Evolutionary conservation across 371 early-diverging fungal species (phyloP).

Genomic region (Synchytrium microbalum): DNA sequence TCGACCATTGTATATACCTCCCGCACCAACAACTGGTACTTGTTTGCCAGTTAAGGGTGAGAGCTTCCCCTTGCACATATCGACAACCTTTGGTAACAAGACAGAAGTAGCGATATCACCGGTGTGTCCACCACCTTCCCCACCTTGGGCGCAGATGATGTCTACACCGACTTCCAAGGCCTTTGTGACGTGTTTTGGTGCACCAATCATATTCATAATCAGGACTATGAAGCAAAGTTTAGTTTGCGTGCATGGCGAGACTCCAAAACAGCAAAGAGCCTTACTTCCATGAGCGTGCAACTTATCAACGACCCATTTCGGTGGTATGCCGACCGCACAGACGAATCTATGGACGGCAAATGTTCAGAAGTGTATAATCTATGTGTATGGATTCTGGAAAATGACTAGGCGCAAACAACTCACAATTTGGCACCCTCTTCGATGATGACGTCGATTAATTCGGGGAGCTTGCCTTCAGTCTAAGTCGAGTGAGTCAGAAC

Average conservation of each 20-base stretch:
- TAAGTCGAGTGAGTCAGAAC: no score
- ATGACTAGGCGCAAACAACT: no score
- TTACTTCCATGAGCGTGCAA: conserved; percentile 24
- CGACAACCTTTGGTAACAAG: conserved; percentile 32
- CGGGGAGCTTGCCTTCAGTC: conserved; percentile 30
- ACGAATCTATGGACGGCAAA: no score
- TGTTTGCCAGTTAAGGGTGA: conserved; percentile 21
- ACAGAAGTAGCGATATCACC: conserved; percentile 34
- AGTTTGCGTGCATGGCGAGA: not conserved
- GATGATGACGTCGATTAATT: conserved; percentile 34
- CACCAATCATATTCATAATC: conserved; percentile 15
- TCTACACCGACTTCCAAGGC: conserved; percentile 32
- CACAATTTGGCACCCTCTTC: conserved; percentile 16
- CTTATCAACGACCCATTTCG: conserved; percentile 30
- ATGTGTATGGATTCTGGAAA: no score
- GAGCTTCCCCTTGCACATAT: conserved; percentile 27
- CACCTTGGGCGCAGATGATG: conserved; percentile 37
- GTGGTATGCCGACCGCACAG: conserved; percentile 32
- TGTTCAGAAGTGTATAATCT: no score
- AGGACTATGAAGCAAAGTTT: not conserved
- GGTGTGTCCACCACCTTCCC: conserved; percentile 33
- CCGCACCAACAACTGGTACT: conserved; percentile 30
- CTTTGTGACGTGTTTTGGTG: conserved; percentile 31
- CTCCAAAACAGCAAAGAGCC: not conserved
- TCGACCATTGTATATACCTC: conserved; percentile 7